Evolutionary conservation across 2,329 filamentous ascomycete genomes (phyloP), one percentile per base, ranked within the genome.

Genomic region (Alternaria rosae): DNA sequence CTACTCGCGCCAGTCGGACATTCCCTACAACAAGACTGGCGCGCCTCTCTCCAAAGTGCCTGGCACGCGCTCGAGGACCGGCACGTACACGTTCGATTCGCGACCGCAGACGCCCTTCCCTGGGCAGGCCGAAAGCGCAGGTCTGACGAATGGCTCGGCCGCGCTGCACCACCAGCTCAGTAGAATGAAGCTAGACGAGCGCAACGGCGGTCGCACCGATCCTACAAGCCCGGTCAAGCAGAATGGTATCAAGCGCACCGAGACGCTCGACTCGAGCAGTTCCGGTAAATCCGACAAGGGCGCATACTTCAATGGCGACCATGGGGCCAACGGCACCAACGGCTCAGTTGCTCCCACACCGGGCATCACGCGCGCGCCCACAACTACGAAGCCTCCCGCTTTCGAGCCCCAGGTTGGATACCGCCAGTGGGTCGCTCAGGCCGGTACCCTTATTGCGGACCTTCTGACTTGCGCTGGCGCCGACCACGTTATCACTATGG

Each of bases 381-480:
- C 54, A 23, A 45, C 57, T 21, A 82, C 84, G 32, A 85, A 84
- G 85, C 85, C 72, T 85, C 90, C 78, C 23, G 70, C 80, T 43
- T 91, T 91, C 78, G 88, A 93, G 78, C 89, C 92, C 20, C 94
- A 94, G 77, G 92, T 94, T 8, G 95, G 95, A 53, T 99, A 99
- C 81, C 95, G 95, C 83, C 93, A 97, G 82, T 99, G 95, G 95
- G 94, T 99, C 66, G 95, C 95, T 21, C 95, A 98, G 82, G 94
- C 95, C 43, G 95, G 95, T 62, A 98, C 94, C 28, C 86, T 99
- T 59, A 91, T 99, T 51, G 95, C 95, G 53, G 94, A 98, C 78
- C 88, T 99, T 45, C 85, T 99, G 68, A 97, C 93, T 42, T 97
- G 94, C 81, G 94, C 95, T 66, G 95, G 95, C 68, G 93, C 95